Evolutionary conservation across 108 stramenopile genomes (phyloP).

Genomic region (Nitzschia putrida): DNA sequence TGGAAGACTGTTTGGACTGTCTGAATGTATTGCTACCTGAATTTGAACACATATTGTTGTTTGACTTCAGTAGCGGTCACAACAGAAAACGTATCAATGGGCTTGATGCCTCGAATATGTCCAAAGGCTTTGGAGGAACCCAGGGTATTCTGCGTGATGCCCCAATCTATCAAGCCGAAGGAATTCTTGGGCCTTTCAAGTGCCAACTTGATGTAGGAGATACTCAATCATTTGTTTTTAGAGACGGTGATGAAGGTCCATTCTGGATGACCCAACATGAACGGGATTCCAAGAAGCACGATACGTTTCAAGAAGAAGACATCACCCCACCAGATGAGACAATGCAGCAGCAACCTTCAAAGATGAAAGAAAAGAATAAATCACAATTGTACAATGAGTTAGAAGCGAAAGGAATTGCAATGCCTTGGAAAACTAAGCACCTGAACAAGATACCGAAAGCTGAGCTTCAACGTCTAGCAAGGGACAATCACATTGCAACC

Average conservation of each 20-base stretch:
- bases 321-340: too few species aligned
- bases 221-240: neutral
- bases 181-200: neutral
- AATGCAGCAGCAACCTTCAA: too few species aligned
- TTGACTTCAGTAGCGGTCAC: slow-evolving; percentile 7
- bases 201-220: slow-evolving; percentile 10
- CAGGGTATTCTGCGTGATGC: slow-evolving; percentile 1
- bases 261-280: neutral
- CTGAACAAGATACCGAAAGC: neutral
- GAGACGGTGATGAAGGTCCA: neutral
- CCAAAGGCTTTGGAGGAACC: slow-evolving; percentile 8
- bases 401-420: neutral
- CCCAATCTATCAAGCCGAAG: neutral
- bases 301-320: neutral
- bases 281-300: neutral
- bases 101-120: slow-evolving; percentile 1
- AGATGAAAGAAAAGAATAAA: neutral
- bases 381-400: neutral
- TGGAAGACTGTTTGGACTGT: slow-evolving; percentile 24
- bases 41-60: neutral
- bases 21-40: slow-evolving; percentile 7
- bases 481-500: slow-evolving; percentile 8
- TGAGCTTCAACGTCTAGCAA: neutral
- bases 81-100: neutral
- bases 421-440: neutral